Evolutionary conservation across 495 filamentous ascomycete species (phyloP), one percentile per base, ranked within the genome.

Genomic region (Aspergillus leporis): DNA sequence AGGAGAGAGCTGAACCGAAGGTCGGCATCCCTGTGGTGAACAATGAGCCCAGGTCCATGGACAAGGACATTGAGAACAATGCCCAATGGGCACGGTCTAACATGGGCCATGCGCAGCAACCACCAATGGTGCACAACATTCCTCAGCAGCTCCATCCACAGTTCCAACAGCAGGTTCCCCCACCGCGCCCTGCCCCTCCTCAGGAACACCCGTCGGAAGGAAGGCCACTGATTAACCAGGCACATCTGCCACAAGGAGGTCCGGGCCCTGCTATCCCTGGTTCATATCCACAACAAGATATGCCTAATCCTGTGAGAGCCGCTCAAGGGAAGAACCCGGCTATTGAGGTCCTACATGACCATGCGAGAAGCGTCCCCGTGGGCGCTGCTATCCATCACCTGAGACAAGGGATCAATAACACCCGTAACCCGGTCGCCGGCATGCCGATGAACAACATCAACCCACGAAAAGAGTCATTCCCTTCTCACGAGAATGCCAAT

Each of bases 91-190:
- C 34, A 21, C 41, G 38, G 7, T 25, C 55, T n/a, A 16, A 9
- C 10, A 25, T 47, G 53, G 25, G 53, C 9, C 56, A 53, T 19
- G 23, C 19, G 8, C 56, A 48, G 38, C 23, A 23, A 9, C 51
- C 50, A 8, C 32, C 41, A 5, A 46, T 47, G 40, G 36, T 56
- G 23, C 22, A 56, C 13, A 48, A 60, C 23, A 18, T 41, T 21
- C 53, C 18, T 5, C 61, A 60, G 41, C 49, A 58, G 31, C 23
- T 25, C 8, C 53, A 19, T 1, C 52, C 60, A 14, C 49, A 54
- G 38, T 51, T 55, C 14, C 59, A 61, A 13, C 61, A 61, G 5
- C 58, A 59, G 16, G 46, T 23, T 0, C 61, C 53, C 14, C 53
- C 43, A 28, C 49, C 25, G 34, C 59, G 55, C 0, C 51, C 55